These are phyloP conservation scores for Gigaspora rosea DNA, from an alignment of 192 early-diverging fungal genomes.

Conservation along the genomic window DNA sequence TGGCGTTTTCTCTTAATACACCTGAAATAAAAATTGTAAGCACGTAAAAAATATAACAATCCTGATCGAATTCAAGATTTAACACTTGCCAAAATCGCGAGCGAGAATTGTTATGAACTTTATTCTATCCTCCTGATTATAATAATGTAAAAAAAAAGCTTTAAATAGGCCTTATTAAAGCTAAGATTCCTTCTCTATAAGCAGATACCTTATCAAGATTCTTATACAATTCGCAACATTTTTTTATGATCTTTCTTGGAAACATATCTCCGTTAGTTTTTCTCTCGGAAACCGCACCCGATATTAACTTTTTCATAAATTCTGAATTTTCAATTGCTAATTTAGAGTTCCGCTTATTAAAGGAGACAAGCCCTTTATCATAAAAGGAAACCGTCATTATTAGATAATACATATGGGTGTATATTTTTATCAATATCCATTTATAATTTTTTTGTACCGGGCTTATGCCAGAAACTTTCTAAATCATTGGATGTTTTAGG, in stretches of 20 bases:
- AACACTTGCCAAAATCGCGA: slow-evolving; percentile 43
- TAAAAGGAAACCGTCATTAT: too few species aligned
- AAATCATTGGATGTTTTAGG: too few species aligned
- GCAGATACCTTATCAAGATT: slow-evolving; percentile 43
- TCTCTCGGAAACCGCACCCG: not conserved
- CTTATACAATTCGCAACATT: slow-evolving; percentile 60
- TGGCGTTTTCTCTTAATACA: slow-evolving; percentile 42
- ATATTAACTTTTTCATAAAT: not conserved
- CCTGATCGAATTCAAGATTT: not conserved
- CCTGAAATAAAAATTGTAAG: slow-evolving; percentile 27
- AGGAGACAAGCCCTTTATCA: too few species aligned
- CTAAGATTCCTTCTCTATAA: slow-evolving; percentile 20
- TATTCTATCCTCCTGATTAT: slow-evolving; percentile 42
- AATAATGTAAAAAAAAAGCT: not conserved
- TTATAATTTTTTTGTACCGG: too few species aligned
- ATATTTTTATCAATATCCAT: too few species aligned
- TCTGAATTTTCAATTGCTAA: not conserved
- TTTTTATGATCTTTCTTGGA: slow-evolving; percentile 53
- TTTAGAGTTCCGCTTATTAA: too few species aligned
- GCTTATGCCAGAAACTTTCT: too few species aligned
- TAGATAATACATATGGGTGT: too few species aligned
- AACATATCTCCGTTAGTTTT: slow-evolving; percentile 42
- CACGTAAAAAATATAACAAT: not conserved
- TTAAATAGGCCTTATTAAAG: not conserved
- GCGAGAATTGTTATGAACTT: slow-evolving; percentile 54